Base-by-base conservation (phyloP, 2,329 filamentous ascomycete species). In the Exophiala oligosperma region DNA sequence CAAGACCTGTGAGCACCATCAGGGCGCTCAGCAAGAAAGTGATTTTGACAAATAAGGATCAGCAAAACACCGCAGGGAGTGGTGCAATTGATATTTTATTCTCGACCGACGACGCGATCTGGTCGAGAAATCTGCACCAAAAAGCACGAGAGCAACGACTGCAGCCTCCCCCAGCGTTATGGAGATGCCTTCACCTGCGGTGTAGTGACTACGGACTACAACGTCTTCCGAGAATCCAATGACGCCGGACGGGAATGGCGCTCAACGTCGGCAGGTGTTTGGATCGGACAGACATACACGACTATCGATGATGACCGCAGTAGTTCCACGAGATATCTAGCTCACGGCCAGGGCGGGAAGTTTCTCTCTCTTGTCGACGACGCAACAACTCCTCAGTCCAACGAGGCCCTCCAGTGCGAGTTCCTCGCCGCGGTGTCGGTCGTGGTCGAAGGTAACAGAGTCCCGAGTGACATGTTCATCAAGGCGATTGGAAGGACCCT, bases 211-310 rank as follows among this genome's bases (percentile, higher is more conserved):
- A 50, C 48, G 9, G 48, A 50, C 48, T 37, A 37, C 26, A 50
- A 35, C 35, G 23, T 54, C 41, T 5, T 54, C 29, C 52, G 23
- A 11, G 44, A 54, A 12, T 14, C 29, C 26, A 5, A 47, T 26
- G 14, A 47, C 40, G 14, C 52, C 17, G 14, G n/a, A 11, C 41
- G n/a, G 52, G 52, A 48, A n/a, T 54, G 52, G 52, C 41, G 44
- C 17, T 54, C 52, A 24, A 54, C 41, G 6, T 29, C 52, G 32
- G 52, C 52, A n/a, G 52, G 52, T n/a, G 35, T 54, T 17, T 54
- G 41, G 41, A 40, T 54, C 9, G 52, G 52, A 8, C 52, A 54
- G 11, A 35, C 2, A 7, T 48, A 54, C 40, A 47, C 17, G 1
- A 17, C 40, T 14, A 14, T 43, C 40, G 12, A 7, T n/a, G 14